These are phyloP conservation scores for Metschnikowia colocasiae DNA, from an alignment of 805 yeast species.

Conservation along the genomic window DNA sequence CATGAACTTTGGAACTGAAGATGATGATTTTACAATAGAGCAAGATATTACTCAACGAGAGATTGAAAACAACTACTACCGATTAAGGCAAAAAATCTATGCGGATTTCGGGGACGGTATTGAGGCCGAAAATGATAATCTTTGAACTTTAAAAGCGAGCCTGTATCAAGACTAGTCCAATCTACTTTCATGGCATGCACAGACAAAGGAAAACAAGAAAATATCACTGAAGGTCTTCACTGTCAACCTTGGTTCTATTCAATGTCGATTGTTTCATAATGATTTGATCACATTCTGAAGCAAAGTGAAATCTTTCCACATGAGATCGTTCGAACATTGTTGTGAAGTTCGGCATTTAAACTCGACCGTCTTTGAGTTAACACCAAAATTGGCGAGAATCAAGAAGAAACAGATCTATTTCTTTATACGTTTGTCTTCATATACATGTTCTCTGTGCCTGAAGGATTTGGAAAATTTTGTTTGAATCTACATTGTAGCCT, in stretches of 20 bases:
- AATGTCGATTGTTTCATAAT: neutral
- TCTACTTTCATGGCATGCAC: neutral
- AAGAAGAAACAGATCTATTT: neutral
- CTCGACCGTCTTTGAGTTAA: neutral
- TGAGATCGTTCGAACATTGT: neutral
- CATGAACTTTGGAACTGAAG: slow-evolving; percentile 3
- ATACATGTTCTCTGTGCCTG: neutral
- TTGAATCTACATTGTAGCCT: neutral
- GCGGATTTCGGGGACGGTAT: neutral
- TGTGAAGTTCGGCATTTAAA: neutral
- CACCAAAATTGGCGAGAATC: neutral
- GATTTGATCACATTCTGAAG: neutral
- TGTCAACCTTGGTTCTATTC: neutral
- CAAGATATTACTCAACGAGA: slow-evolving; percentile 32
- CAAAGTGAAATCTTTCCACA: neutral
- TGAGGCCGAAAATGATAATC: neutral
- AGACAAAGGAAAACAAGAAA: neutral
- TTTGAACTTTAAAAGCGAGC: neutral
- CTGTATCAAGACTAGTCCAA: no score
- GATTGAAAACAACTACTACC: slow-evolving; percentile 53
- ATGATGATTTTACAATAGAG: slow-evolving; percentile 40
- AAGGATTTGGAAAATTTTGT: neutral
- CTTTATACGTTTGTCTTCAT: no score
- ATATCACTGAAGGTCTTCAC: neutral
- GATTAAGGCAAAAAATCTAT: slow-evolving; percentile 48